Evolutionary conservation across 352 stramenopile genomes (phyloP), one percentile per base, ranked within the genome.

Genomic region (Phytopythium vexans): DNA sequence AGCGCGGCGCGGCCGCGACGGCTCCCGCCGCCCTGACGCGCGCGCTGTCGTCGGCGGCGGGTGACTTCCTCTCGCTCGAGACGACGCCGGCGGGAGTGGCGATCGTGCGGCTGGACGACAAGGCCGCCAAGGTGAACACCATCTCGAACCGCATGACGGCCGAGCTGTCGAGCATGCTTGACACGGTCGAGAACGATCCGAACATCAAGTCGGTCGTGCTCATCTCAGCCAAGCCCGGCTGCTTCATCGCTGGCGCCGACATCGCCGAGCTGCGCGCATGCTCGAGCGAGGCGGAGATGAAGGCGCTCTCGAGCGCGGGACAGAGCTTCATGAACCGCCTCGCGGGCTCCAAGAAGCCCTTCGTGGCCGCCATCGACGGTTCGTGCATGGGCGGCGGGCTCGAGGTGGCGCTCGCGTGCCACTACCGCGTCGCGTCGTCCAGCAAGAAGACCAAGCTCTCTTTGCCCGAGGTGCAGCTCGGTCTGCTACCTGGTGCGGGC

Each of bases 211-310:
- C 92, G 27, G 92, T 98, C 36, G 96, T 99, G 58, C 97, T 99
- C 72, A 96, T 98, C 38, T 99, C 95, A 21, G 90, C 76, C 56
- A 99, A 99, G 70, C 88, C 93, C 1, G 94, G 96, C 49, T 98
- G 96, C 72, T 99, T 99, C 71, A 99, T 99, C 68, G 97, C 96
- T 12, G 97, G 97, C 42, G 97, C 97, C 4, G 97, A 99, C 68
- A 99, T 99, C 74, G 83, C 92, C 46, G 96, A 99, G 74, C 94
- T 99, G 21, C 70, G 79, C 49, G 86, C 78, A 41, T 80, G 71
- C 64, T 84, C 90, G 62, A 82, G 71, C n/a, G 79, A 98, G 34
- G 81, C 95, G 50, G 84, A 99, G 71, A 98, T 98, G 68, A 72
- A 88, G 63, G 72, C 81, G 50, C 59, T 98, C 45, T 97, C 91